Conservation (phyloP, 1,284 basidiomycete species). For the Austroboletus novae-zelandiae region DNA sequence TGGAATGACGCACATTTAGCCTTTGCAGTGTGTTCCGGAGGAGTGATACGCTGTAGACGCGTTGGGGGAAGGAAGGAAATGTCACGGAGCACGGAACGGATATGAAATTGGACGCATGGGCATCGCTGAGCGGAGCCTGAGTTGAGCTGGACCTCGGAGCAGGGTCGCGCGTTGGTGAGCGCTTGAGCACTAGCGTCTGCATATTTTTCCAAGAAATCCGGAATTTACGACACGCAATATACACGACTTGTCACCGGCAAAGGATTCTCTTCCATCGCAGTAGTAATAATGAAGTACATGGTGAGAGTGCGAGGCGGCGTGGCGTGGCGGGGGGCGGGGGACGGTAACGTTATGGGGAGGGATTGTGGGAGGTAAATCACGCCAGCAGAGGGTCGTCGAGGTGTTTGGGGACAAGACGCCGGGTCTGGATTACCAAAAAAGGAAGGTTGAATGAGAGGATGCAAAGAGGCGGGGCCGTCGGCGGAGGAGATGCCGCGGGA, state of each 20-base stretch:
- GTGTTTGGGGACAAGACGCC: conserved; percentile 10
- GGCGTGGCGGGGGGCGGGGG: background rate
- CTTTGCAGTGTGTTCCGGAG: conserved; percentile 11
- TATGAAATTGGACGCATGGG: background rate
- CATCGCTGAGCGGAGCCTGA: background rate
- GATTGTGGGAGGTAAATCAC: conserved; percentile 25
- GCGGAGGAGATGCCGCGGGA: conserved; percentile 30
- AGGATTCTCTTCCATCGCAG: background rate
- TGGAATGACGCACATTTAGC: conserved; percentile 24
- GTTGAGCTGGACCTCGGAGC: background rate
- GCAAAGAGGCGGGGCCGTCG: conserved; percentile 27
- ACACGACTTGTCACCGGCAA: background rate
- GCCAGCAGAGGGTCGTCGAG: conserved; percentile 10
- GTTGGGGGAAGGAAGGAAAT: background rate
- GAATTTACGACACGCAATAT: background rate
- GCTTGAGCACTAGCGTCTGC: background rate
- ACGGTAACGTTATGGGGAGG: background rate
- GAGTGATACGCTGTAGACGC: background rate
- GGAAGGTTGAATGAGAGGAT: conserved; percentile 27
- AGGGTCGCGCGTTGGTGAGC: conserved; percentile 2
- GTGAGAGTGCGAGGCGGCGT: too few relatives aligned
- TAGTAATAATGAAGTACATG: too few relatives aligned
- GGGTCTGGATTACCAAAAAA: conserved; percentile 22
- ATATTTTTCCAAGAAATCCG: conserved; percentile 6
- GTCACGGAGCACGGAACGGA: background rate